Percentiles rank a stretch among this genome's conserved stretches.
Evolutionary conservation across 208 protist species (phyloP).

Genomic region (Leishmania martiniquensis): DNA sequence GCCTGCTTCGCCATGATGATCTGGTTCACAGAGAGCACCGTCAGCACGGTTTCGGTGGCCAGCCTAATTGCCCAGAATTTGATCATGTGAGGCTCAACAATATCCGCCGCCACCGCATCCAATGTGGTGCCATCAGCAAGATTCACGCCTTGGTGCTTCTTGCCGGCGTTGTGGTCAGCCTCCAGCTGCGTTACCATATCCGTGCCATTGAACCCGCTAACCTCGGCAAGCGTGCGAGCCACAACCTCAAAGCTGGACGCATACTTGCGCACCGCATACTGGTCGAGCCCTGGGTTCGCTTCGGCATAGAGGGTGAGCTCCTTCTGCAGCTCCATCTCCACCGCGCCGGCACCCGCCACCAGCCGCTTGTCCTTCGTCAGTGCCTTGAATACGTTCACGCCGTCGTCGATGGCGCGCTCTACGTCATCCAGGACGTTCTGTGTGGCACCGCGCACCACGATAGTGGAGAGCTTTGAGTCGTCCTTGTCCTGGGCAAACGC

Average conservation of each 20-base stretch:
- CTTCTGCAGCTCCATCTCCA: slow-evolving; percentile 96
- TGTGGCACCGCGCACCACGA: slow-evolving; percentile 99
- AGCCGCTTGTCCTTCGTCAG: slow-evolving; percentile 95
- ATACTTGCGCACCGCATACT: slow-evolving; percentile 99
- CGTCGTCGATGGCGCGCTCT: slow-evolving; percentile 97
- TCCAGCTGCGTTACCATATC: slow-evolving; percentile 97
- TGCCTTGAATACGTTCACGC: slow-evolving; percentile 98
- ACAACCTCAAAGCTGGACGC: slow-evolving; percentile 98
- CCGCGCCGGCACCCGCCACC: slow-evolving; percentile 97
- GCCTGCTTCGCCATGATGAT: slow-evolving; percentile 99
- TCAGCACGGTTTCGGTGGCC: slow-evolving; percentile 97
- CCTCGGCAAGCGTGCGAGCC: slow-evolving; percentile 98
- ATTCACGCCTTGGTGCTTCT: slow-evolving; percentile 93
- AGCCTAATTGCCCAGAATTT: slow-evolving; percentile 96
- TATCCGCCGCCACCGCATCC: slow-evolving; percentile 83
- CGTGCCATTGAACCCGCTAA: slow-evolving; percentile 96
- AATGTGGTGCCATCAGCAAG: slow-evolving; percentile 88
- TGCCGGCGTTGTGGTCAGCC: slow-evolving; percentile 94
- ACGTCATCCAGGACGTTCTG: slow-evolving; percentile 98
- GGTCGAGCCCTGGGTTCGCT: slow-evolving; percentile 95
- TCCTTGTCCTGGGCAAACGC: slow-evolving; percentile 95
- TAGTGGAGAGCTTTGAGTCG: slow-evolving; percentile 96
- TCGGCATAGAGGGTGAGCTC: slow-evolving; percentile 89
- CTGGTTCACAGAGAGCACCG: slow-evolving; percentile 95
- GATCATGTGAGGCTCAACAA: slow-evolving; percentile 95